Percentiles rank a stretch among this genome's conserved stretches.
Conservation (phyloP, 257 asterid genomes). For the Capsicum pubescens region DNA sequence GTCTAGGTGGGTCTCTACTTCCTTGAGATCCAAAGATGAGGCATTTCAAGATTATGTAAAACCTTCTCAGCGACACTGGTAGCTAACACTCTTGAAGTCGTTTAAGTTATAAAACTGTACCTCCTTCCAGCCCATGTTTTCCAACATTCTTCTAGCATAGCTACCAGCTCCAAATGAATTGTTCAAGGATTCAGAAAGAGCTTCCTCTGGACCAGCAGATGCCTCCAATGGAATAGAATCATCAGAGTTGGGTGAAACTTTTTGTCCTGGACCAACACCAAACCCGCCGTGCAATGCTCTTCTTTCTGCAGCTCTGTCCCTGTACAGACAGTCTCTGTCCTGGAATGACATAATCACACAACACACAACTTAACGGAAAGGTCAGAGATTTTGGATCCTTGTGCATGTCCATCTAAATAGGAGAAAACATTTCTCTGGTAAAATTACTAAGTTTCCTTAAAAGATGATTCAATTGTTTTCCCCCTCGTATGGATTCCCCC, state of each 20-base stretch:
- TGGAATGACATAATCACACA: conserved; percentile 32
- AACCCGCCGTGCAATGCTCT: conserved; percentile 88
- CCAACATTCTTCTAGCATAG: conserved; percentile 78
- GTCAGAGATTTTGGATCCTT: conserved; percentile 6
- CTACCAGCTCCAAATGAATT: conserved; percentile 86
- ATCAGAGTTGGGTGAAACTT: conserved; percentile 42
- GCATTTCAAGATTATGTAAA: background rate
- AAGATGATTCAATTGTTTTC: background rate
- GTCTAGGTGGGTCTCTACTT: background rate
- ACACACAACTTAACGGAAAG: background rate
- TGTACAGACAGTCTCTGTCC: conserved; percentile 55
- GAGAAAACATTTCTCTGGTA: background rate
- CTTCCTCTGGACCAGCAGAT: conserved; percentile 55
- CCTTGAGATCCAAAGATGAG: background rate
- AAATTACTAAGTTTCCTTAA: background rate
- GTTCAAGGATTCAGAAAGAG: conserved; percentile 75
- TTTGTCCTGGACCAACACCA: conserved; percentile 96
- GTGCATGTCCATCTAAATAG: background rate
- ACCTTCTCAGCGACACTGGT: background rate
- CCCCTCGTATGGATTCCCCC: background rate
- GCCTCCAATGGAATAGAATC: conserved; percentile 54
- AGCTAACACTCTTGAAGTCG: background rate
- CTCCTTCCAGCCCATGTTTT: conserved; percentile 99
- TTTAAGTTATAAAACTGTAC: conserved; percentile 43
- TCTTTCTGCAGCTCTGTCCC: conserved; percentile 99